Percentiles rank a stretch among this genome's conserved stretches.
Evolutionary conservation across 179 eudicot species (phyloP).

Genomic region (Heliamphora ciliata): DNA sequence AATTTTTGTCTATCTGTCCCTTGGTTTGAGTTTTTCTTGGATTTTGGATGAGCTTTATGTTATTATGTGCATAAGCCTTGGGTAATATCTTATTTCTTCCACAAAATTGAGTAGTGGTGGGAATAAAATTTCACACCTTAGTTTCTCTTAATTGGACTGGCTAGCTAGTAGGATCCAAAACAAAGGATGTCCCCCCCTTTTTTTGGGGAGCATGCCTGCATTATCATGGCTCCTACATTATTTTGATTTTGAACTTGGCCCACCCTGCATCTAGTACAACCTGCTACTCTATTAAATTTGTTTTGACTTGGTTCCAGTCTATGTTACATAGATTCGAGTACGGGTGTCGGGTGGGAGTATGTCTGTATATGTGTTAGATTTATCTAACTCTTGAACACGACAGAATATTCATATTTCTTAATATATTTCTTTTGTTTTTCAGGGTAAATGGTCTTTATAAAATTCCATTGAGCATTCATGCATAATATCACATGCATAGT

Average conservation of each 20-base stretch:
- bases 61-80: too few species aligned
- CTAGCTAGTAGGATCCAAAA: background rate
- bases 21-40: too few species aligned
- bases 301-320: background rate
- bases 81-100: background rate
- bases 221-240: background rate
- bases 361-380: too few species aligned
- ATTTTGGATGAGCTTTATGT: too few species aligned
- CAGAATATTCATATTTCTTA: too few species aligned
- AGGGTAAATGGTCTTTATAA: too few species aligned
- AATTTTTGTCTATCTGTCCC: too few species aligned
- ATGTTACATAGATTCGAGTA: background rate
- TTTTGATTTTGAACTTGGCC: background rate
- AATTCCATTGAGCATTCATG: too few species aligned
- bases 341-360: too few species aligned
- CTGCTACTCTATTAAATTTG: background rate
- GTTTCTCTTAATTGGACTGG: background rate
- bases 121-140: background rate
- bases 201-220: background rate
- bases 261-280: background rate
- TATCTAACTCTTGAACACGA: too few species aligned
- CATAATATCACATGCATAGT: too few species aligned
- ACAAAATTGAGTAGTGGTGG: background rate
- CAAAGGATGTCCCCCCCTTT: background rate
- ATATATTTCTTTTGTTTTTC: too few species aligned